phyloP scores from a whole-genome alignment of 352 stramenopile genomes.

The Phytophthora gonapodyides region DNA sequence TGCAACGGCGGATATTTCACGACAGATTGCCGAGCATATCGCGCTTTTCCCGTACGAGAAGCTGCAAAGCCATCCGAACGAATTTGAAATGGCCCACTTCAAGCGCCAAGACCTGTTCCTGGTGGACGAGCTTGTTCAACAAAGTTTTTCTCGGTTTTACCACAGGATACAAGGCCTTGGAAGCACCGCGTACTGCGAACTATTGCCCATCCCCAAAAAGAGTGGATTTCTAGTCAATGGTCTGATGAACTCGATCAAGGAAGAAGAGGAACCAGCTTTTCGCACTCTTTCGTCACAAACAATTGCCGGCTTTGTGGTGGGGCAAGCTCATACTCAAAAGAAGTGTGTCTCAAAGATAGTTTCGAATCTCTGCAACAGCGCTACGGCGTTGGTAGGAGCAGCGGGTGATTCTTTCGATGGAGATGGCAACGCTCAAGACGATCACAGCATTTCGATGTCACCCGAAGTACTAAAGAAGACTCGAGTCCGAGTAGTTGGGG shows the following conservation, averaged over 20 bases:
- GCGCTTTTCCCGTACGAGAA: constrained; percentile 55
- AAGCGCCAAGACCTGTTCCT: constrained; percentile 83
- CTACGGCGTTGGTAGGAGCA: constrained; percentile 43
- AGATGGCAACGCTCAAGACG: constrained; percentile 7
- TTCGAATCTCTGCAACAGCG: constrained; percentile 78
- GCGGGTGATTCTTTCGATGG: constrained; percentile 11
- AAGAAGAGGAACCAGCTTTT: constrained; percentile 53
- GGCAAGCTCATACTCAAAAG: constrained; percentile 51
- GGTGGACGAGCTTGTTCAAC: constrained; percentile 69
- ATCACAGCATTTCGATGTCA: constrained; percentile 5
- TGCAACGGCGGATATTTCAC: constrained; percentile 53
- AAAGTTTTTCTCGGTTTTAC: constrained; percentile 54
- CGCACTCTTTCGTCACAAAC: constrained; percentile 49
- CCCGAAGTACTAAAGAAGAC: constrained; percentile 39
- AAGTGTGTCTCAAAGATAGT: constrained; percentile 83
- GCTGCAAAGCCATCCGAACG: constrained; percentile 34
- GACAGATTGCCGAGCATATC: constrained; percentile 66
- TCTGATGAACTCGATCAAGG: constrained; percentile 82
- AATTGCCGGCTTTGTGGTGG: constrained; percentile 62
- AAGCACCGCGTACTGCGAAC: constrained; percentile 55
- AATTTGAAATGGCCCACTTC: constrained; percentile 77
- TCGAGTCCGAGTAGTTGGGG: constrained; percentile 47
- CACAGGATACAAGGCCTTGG: constrained; percentile 68
- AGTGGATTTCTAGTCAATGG: constrained; percentile 81
- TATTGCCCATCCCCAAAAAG: constrained; percentile 63